Evolutionary conservation across 768 basidiomycete species (phyloP).

Genomic region (Suillus subalutaceus): DNA sequence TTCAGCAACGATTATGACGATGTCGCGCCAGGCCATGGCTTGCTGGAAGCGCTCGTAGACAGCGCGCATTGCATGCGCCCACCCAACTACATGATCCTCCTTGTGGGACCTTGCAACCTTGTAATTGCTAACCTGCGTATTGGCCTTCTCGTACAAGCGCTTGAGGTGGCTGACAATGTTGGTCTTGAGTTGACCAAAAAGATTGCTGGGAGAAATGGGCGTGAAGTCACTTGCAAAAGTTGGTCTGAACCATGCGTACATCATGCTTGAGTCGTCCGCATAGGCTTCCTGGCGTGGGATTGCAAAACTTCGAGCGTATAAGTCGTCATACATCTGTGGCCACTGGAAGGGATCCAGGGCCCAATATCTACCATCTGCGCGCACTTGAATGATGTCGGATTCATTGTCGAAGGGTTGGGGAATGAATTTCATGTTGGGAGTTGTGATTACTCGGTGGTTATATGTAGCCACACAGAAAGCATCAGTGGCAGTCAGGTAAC

Average conservation of each 20-base stretch:
- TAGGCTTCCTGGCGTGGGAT: not conserved
- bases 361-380: not conserved
- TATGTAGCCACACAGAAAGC: not conserved
- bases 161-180: not conserved
- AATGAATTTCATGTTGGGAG: not conserved
- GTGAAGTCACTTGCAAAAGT: not conserved
- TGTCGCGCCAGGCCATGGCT: not conserved
- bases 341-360: not conserved
- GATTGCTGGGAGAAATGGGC: not conserved
- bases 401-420: not conserved
- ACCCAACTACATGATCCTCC: not conserved
- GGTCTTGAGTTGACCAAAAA: not conserved
- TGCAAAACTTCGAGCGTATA: not conserved
- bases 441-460: not conserved
- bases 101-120: not conserved
- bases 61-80: not conserved
- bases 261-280: not conserved
- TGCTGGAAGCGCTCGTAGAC: not conserved
- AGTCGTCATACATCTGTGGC: not conserved
- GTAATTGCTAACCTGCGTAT: not conserved
- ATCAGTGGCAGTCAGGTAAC: not conserved
- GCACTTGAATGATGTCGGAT: not conserved
- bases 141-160: not conserved
- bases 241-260: not conserved
- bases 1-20: not conserved